Conservation (phyloP, 305 asterid genomes). For the Caryopteris hybrid region DNA sequence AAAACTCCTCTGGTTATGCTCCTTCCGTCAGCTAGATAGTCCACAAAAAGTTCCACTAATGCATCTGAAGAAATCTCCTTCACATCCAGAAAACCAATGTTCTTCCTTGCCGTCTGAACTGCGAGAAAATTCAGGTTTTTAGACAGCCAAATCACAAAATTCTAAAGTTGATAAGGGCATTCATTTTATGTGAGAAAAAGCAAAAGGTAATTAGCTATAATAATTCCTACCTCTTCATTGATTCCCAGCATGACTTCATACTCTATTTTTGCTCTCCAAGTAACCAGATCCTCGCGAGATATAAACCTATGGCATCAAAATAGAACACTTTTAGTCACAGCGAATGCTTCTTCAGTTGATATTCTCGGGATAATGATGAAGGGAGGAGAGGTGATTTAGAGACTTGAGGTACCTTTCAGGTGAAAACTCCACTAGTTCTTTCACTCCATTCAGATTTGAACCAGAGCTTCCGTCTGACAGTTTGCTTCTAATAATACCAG, state of each 20-base stretch:
- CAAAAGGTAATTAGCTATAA: background rate
- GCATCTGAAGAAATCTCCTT: slow-evolving; percentile 64
- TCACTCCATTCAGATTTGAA: slow-evolving; percentile 24
- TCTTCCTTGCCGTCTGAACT: slow-evolving; percentile 93
- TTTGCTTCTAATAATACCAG: slow-evolving; percentile 81
- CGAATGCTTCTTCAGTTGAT: background rate
- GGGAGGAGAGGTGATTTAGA: background rate
- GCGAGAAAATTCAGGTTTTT: slow-evolving; percentile 64
- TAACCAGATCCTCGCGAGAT: slow-evolving; percentile 74
- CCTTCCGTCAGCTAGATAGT: slow-evolving; percentile 59
- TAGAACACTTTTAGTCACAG: slow-evolving; percentile 1
- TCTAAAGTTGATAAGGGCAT: background rate
- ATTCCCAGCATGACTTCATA: slow-evolving; percentile 50
- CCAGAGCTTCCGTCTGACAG: slow-evolving; percentile 33
- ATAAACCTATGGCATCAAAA: slow-evolving; percentile 48
- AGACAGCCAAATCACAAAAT: slow-evolving; percentile 24
- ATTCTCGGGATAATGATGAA: background rate
- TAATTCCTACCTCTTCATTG: slow-evolving; percentile 56
- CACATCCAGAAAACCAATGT: slow-evolving; percentile 77
- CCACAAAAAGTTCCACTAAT: slow-evolving; percentile 52
- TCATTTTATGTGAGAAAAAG: slow-evolving; percentile 1
- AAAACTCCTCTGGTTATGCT: slow-evolving; percentile 81
- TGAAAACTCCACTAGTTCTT: slow-evolving; percentile 34
- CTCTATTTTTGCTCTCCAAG: slow-evolving; percentile 88
- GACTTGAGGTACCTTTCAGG: slow-evolving; percentile 68